These are phyloP conservation scores for Penicillium macrosclerotiorum DNA, from an alignment of 495 filamentous ascomycete species.

Conservation along the genomic window DNA sequence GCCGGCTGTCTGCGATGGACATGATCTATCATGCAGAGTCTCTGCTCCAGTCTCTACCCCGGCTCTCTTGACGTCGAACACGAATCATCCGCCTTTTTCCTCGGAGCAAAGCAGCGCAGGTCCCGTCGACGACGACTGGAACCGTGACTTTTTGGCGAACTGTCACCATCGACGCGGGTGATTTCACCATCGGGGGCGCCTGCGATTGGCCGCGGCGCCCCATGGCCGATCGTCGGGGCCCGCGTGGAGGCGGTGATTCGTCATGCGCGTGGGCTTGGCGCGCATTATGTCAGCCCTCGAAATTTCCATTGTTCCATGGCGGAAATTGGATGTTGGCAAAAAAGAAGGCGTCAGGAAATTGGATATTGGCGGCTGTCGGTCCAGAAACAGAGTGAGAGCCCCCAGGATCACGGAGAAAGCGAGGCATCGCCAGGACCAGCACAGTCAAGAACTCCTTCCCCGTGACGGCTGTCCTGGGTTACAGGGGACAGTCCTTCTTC, in stretches of 20 bases:
- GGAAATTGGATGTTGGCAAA: neutral
- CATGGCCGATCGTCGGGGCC: conserved; percentile 13
- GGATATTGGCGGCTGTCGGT: neutral
- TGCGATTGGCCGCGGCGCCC: conserved; percentile 11
- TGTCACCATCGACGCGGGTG: conserved; percentile 17
- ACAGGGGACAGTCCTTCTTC: neutral
- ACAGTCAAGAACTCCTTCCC: neutral
- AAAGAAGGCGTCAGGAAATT: neutral
- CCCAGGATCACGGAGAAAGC: neutral
- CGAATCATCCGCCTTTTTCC: neutral
- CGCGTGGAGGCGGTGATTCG: conserved; percentile 18
- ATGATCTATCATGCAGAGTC: too few relatives aligned
- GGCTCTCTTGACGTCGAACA: too few relatives aligned
- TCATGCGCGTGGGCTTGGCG: conserved; percentile 13
- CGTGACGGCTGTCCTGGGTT: neutral
- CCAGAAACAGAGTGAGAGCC: neutral
- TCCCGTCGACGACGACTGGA: neutral
- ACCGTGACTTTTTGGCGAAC: neutral
- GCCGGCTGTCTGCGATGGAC: too few relatives aligned
- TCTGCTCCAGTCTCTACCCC: too few relatives aligned
- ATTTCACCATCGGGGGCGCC: conserved; percentile 15
- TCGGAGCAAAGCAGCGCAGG: neutral
- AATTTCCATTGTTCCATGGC: neutral
- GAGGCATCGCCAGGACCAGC: neutral
- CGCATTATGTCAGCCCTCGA: conserved; percentile 10